phyloP scores from a whole-genome alignment of 495 filamentous ascomycete species.

The Umbilicaria muhlenbergii region DNA sequence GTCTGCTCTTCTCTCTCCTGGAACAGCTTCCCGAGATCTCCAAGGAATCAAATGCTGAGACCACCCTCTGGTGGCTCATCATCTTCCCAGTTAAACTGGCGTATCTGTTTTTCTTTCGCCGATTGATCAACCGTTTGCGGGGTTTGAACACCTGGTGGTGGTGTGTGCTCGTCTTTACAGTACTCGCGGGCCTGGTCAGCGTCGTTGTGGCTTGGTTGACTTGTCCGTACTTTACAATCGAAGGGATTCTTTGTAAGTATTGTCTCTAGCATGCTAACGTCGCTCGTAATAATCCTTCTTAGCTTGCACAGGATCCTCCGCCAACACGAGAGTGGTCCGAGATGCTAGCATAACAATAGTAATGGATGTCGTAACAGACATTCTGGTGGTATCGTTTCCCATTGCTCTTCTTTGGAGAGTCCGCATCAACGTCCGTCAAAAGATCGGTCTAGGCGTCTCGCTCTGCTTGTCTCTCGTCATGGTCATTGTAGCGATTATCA shows the following conservation, averaged over 20 bases:
- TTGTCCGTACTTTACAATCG: slow-evolving; percentile 4
- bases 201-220: background rate
- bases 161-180: slow-evolving; percentile 1
- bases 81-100: slow-evolving; percentile 7
- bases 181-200: background rate
- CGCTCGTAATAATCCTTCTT: background rate
- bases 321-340: background rate
- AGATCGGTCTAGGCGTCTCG: slow-evolving; percentile 3
- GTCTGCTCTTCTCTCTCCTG: background rate
- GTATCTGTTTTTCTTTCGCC: slow-evolving; percentile 7
- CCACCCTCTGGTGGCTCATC: slow-evolving; percentile 1
- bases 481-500: slow-evolving; percentile 1
- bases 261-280: background rate
- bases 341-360: slow-evolving; percentile 1
- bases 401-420: slow-evolving; percentile 6
- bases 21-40: background rate
- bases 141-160: slow-evolving; percentile 4
- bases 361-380: slow-evolving; percentile 2
- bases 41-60: background rate
- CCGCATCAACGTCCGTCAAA: slow-evolving; percentile 1
- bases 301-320: background rate
- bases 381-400: slow-evolving; percentile 1
- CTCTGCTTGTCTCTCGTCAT: slow-evolving; percentile 7
- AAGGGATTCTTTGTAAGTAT: slow-evolving; percentile 2
- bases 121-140: slow-evolving; percentile 9